Conservation (phyloP, 2,329 filamentous ascomycete genomes). For the Arachnopeziza araneosa region DNA sequence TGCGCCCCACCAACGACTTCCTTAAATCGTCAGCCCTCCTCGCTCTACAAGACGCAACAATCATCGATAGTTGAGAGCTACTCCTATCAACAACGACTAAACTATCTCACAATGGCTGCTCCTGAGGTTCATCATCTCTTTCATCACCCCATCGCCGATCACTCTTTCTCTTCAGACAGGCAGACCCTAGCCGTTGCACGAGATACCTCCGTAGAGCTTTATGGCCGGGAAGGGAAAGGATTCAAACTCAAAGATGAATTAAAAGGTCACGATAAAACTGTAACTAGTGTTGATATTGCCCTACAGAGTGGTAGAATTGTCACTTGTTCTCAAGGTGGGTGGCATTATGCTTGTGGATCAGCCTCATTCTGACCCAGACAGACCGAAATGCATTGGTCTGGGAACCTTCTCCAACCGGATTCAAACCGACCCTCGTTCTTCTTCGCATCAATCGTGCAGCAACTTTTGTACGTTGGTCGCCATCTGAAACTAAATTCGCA, state of each 20-base stretch:
- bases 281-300: slow-evolving; percentile 94
- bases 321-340: slow-evolving; percentile 86
- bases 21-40: slow-evolving; percentile 1
- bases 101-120: slow-evolving; percentile 56
- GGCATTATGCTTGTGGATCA: not conserved
- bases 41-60: slow-evolving; percentile 2
- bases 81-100: slow-evolving; percentile 64
- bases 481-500: slow-evolving; percentile 94
- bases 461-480: slow-evolving; percentile 95
- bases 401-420: slow-evolving; percentile 87
- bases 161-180: slow-evolving; percentile 94
- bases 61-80: slow-evolving; percentile 92
- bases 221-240: slow-evolving; percentile 63
- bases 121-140: slow-evolving; percentile 96
- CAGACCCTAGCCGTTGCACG: slow-evolving; percentile 84
- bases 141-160: slow-evolving; percentile 92
- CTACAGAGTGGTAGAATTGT: slow-evolving; percentile 88
- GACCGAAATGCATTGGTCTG: slow-evolving; percentile 97
- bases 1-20: slow-evolving; percentile 4
- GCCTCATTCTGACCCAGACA: slow-evolving; percentile 32
- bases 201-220: slow-evolving; percentile 87
- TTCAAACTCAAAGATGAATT: slow-evolving; percentile 88
- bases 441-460: slow-evolving; percentile 95
- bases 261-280: slow-evolving; percentile 93
- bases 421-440: slow-evolving; percentile 95